Percentiles rank a stretch among this genome's conserved stretches.
phyloP scores from a whole-genome alignment of 352 stramenopile genomes.

The Globisporangium nunn region DNA sequence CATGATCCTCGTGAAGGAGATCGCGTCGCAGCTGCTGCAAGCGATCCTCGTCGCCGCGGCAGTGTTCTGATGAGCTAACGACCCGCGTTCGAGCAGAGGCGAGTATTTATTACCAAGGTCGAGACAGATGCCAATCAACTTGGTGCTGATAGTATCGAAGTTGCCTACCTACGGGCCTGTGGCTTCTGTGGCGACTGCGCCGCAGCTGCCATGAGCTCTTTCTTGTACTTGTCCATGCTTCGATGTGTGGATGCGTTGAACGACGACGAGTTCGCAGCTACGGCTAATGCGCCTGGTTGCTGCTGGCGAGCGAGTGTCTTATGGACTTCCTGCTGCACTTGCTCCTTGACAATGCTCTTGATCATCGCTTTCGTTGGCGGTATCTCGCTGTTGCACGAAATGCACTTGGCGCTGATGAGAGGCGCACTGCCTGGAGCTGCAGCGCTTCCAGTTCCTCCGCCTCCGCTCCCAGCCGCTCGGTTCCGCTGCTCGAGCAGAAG shows the following conservation, averaged over 20 bases:
- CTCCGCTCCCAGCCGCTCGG: constrained; percentile 17
- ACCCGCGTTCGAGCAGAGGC: too few species aligned
- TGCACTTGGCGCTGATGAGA: constrained; percentile 49
- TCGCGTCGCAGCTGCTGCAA: constrained; percentile 80
- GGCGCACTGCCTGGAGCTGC: constrained; percentile 16
- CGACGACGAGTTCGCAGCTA: constrained; percentile 6
- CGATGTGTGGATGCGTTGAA: constrained; percentile 60
- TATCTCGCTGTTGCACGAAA: constrained; percentile 59
- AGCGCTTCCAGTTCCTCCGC: constrained; percentile 3
- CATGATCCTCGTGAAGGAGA: constrained; percentile 88
- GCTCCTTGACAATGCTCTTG: constrained; percentile 43
- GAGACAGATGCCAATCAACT: not conserved
- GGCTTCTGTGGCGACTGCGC: constrained; percentile 45
- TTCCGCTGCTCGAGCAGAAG: constrained; percentile 42
- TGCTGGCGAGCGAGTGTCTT: constrained; percentile 24
- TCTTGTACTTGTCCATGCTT: constrained; percentile 65
- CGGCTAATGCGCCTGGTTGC: constrained; percentile 7
- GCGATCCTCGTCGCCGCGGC: constrained; percentile 67
- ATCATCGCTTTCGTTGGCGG: constrained; percentile 59
- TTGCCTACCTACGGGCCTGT: constrained; percentile 9
- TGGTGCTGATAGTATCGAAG: not conserved
- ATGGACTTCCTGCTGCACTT: constrained; percentile 58
- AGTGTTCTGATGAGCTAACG: constrained; percentile 26
- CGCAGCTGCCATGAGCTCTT: constrained; percentile 38
- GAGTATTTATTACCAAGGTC: not conserved